A percentile compares a stretch with the other conserved stretches of the same genome.
Conservation (phyloP, 2,329 filamentous ascomycete species). For the Nothophaeocryptopus gaeumannii region DNA sequence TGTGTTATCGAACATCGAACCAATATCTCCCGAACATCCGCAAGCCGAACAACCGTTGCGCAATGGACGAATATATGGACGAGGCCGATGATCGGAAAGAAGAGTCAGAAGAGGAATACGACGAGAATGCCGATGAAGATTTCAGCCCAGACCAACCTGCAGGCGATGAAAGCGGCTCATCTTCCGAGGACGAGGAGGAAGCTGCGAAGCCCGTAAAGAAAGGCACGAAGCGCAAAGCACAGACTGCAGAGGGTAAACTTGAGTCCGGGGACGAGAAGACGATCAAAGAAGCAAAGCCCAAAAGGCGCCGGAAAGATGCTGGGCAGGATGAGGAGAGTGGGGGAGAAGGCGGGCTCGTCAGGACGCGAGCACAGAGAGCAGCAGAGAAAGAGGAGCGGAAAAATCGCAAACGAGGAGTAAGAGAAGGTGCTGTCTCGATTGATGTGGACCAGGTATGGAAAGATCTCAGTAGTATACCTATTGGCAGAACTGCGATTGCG, state of each 20-base stretch:
- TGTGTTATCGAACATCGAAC: too few species aligned
- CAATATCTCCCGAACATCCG: background rate
- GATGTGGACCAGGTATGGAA: slow-evolving; percentile 57
- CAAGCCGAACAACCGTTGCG: background rate
- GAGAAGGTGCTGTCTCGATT: slow-evolving; percentile 49
- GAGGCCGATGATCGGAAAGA: slow-evolving; percentile 14
- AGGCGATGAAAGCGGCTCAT: slow-evolving; percentile 31
- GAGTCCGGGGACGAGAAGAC: slow-evolving; percentile 58
- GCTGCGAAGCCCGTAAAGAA: slow-evolving; percentile 26
- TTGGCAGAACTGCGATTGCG: slow-evolving; percentile 26
- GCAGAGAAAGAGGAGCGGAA: slow-evolving; percentile 50
- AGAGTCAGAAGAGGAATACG: slow-evolving; percentile 38
- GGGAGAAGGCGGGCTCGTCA: slow-evolving; percentile 51
- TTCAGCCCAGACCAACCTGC: slow-evolving; percentile 39
- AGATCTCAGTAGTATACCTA: slow-evolving; percentile 45
- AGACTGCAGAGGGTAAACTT: slow-evolving; percentile 37
- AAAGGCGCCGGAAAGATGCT: slow-evolving; percentile 39
- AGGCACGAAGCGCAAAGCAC: slow-evolving; percentile 41
- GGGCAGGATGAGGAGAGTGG: slow-evolving; percentile 36
- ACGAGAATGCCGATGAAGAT: slow-evolving; percentile 45
- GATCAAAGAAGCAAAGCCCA: slow-evolving; percentile 47
- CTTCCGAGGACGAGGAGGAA: slow-evolving; percentile 37
- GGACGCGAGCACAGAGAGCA: slow-evolving; percentile 53
- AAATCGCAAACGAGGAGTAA: slow-evolving; percentile 43
- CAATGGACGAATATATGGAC: slow-evolving; percentile 18